A percentile compares a stretch with the other conserved stretches of the same genome.
These are phyloP conservation scores for Solanum hybrid DNA, from an alignment of 305 asterid species.

Conservation along the genomic window DNA sequence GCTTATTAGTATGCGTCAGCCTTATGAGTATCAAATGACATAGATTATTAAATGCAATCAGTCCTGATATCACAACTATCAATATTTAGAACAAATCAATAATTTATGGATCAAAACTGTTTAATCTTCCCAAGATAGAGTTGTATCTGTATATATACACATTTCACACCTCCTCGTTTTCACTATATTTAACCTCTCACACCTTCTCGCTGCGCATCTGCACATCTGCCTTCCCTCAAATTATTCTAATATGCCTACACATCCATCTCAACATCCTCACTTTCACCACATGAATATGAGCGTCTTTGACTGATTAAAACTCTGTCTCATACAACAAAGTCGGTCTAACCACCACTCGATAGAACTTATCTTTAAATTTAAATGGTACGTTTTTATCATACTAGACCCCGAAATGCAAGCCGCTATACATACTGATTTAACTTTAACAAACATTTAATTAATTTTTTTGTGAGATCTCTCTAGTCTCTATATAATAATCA, in stretches of 20 bases:
- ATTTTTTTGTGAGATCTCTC: neutral
- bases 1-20: neutral
- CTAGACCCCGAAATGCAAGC: neutral
- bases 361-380: neutral
- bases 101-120: neutral
- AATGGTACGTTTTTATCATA: neutral
- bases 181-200: too few relatives aligned
- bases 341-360: neutral
- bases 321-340: neutral
- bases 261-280: neutral
- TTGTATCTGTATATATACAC: neutral
- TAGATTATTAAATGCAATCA: neutral
- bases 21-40: neutral
- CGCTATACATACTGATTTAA: neutral
- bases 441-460: neutral
- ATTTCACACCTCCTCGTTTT: too few relatives aligned
- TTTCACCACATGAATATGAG: neutral
- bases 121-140: neutral
- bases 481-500: neutral
- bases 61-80: neutral
- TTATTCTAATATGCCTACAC: neutral
- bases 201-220: accelerated
- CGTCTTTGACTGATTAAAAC: neutral
- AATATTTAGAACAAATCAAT: neutral
- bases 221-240: too few relatives aligned